Base-by-base conservation (phyloP, 2,329 filamentous ascomycete genomes). In the Paraphaeosphaeria minitans region DNA sequence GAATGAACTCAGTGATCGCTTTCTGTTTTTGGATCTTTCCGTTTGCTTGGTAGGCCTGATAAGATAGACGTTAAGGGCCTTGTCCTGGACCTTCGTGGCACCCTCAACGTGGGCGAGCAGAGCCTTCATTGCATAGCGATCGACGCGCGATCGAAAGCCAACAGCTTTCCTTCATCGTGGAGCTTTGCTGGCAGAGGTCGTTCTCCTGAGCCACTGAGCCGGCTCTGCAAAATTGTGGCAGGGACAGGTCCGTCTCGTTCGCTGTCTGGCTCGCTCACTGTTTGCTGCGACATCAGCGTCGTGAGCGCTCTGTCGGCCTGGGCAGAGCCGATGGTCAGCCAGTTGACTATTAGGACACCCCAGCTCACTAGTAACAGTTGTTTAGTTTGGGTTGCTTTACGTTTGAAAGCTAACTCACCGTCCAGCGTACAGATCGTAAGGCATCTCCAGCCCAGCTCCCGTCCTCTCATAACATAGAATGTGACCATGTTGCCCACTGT, bases 371-470 rank as follows among this genome's bases (percentile, higher is more conserved):
- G 12, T 12, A 12, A 10, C 68, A 2, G 71, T 69, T 72, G 37
- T 13, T 29, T 12, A n/a, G 54, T 64, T 47, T 52, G 50, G 33
- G 14, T 39, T 19, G n/a, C 24, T n/a, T 19, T 6, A 21, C 4
- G 19, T 39, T 5, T 21, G 21, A 37, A 27, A 33, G 37, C 16
- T n/a, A 16, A 69, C 73, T 49, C 63, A 78, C 77, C 67, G 60
- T 79, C 77, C 21, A 77, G 51, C 0, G 70, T 74, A 61, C 77
- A 79, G 4, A 77, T 66, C 1, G 69, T 73, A 37, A 78, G 70
- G 56, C 77, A 79, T 1, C 79, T 61, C 77, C 75, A 79, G 0
- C 68, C 75, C 6, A 74, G 65, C 57, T 79, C 75, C 8, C 69
- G 59, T 1, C 73, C 75, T 12, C 67, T 61, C 50, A 71, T 67